Conservation (phyloP, 176 grass and related monocot species). For the Ananas comosus region DNA sequence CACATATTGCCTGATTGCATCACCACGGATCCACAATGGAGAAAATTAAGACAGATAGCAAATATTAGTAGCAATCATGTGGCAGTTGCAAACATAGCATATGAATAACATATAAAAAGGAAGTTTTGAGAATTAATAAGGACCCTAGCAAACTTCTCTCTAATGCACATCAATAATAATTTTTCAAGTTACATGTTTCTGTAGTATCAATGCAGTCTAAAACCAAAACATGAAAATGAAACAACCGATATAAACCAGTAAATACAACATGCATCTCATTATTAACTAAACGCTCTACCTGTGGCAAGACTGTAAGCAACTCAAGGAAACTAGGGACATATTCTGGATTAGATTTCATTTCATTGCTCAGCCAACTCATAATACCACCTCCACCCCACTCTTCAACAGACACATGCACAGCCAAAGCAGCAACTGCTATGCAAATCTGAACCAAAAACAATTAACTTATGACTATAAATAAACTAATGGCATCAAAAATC, state of each 20-base stretch:
- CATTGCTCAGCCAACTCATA: slow-evolving; percentile 81
- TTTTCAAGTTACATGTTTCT: background rate
- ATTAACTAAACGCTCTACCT: slow-evolving; percentile 21
- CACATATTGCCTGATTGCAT: no score
- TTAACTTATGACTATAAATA: slow-evolving; percentile 12
- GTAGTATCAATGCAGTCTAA: background rate
- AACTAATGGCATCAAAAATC: slow-evolving; percentile 18
- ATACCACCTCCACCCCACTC: slow-evolving; percentile 96
- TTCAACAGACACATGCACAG: slow-evolving; percentile 87
- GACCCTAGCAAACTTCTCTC: background rate
- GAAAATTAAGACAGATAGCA: no score
- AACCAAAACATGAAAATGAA: background rate
- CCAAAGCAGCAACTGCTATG: slow-evolving; percentile 89
- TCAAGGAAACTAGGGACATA: slow-evolving; percentile 83
- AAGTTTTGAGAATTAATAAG: background rate
- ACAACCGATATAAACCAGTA: background rate
- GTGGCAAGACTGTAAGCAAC: slow-evolving; percentile 75
- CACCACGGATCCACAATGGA: no score
- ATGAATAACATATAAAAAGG: background rate
- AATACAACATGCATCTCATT: background rate
- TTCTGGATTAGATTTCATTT: slow-evolving; percentile 85
- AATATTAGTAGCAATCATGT: background rate
- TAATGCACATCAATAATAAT: background rate
- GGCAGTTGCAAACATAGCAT: background rate
- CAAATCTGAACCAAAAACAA: slow-evolving; percentile 68